Conservation (phyloP, 805 yeast genomes). For the Metschnikowia reukaufii region DNA sequence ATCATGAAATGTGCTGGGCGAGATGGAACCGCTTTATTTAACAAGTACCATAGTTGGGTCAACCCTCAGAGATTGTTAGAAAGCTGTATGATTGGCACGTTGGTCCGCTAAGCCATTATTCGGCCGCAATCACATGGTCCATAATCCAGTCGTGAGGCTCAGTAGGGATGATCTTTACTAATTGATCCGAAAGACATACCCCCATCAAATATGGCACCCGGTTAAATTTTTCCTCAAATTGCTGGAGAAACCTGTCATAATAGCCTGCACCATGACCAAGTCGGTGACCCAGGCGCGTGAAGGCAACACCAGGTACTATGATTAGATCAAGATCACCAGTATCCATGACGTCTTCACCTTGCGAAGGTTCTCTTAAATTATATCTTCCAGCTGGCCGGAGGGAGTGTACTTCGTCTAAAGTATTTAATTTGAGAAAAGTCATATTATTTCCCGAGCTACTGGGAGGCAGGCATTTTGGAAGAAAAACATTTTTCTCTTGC, state of each 20-base stretch:
- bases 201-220: conserved; percentile 53
- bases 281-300: conserved; percentile 51
- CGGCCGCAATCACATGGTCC: conserved; percentile 52
- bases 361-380: conserved; percentile 63
- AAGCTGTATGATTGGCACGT: conserved; percentile 71
- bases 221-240: conserved; percentile 16
- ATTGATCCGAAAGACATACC: conserved; percentile 63
- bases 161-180: conserved; percentile 50
- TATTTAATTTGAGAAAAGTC: conserved; percentile 53
- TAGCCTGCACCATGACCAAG: conserved; percentile 94
- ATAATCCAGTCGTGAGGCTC: conserved; percentile 66
- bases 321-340: conserved; percentile 58
- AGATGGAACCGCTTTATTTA: conserved; percentile 77
- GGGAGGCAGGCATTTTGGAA: conserved; percentile 52
- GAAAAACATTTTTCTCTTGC: conserved; percentile 50
- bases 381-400: conserved; percentile 70
- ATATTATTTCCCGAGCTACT: conserved; percentile 41
- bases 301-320: conserved; percentile 85
- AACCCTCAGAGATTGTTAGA: conserved; percentile 80
- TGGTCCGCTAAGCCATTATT: conserved; percentile 2
- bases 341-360: conserved; percentile 29
- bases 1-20: conserved; percentile 76
- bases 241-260: conserved; percentile 63
- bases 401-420: conserved; percentile 40
- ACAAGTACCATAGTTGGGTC: conserved; percentile 72